Conservation (phyloP, 2,329 filamentous ascomycete genomes). For the Fusarium lyarnte region DNA sequence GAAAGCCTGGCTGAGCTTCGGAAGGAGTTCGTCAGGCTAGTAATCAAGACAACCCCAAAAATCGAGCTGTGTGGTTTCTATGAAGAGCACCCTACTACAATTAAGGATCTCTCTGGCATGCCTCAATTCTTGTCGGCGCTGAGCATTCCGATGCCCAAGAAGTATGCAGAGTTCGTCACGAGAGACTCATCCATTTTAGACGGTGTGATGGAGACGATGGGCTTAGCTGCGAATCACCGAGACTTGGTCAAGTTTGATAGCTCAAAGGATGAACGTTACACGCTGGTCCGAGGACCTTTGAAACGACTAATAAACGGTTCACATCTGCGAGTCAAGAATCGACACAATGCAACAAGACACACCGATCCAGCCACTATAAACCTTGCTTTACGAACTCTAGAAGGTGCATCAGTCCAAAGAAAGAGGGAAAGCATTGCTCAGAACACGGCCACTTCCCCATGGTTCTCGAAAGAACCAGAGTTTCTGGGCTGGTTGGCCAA, state of each 20-base stretch:
- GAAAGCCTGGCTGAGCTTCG: slow-evolving; percentile 50
- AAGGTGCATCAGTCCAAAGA: slow-evolving; percentile 47
- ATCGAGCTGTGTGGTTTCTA: slow-evolving; percentile 53
- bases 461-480: slow-evolving; percentile 51
- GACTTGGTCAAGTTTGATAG: slow-evolving; percentile 55
- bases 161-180: slow-evolving; percentile 51
- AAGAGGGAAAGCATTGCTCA: slow-evolving; percentile 47
- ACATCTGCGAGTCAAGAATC: slow-evolving; percentile 48
- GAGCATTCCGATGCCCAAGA: slow-evolving; percentile 43
- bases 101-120: slow-evolving; percentile 49
- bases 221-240: slow-evolving; percentile 51
- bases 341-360: slow-evolving; percentile 50
- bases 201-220: slow-evolving; percentile 47
- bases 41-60: slow-evolving; percentile 47
- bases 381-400: slow-evolving; percentile 46
- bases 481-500: slow-evolving; percentile 50
- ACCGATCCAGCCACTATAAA: slow-evolving; percentile 49
- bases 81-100: slow-evolving; percentile 52
- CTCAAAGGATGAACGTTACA: slow-evolving; percentile 50
- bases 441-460: slow-evolving; percentile 49
- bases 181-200: slow-evolving; percentile 52
- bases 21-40: slow-evolving; percentile 52
- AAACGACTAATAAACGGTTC: slow-evolving; percentile 52
- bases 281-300: slow-evolving; percentile 50
- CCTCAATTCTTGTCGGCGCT: slow-evolving; percentile 40